A percentile compares a stretch with the other conserved stretches of the same genome.
phyloP scores from a whole-genome alignment of 2,329 filamentous ascomycete species.

The Saccharata proteae region DNA sequence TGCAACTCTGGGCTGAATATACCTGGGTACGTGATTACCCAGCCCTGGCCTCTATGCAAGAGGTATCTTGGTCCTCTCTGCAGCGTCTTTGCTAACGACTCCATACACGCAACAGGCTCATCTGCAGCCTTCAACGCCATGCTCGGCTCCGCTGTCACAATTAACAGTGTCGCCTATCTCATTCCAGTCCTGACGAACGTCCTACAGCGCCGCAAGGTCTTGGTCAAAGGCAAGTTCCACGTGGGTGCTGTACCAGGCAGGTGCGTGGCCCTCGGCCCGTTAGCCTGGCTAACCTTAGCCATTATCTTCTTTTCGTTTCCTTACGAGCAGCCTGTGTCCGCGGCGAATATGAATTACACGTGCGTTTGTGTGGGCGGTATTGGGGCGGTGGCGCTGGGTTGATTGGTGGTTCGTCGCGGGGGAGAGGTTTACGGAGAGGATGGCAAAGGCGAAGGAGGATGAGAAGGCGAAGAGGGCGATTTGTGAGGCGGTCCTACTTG shows the following conservation, averaged over 20 bases:
- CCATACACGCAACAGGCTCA: conserved; percentile 1
- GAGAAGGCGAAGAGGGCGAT: conserved; percentile 2
- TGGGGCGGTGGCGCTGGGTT: conserved; percentile 22
- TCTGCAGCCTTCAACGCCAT: conserved; percentile 11
- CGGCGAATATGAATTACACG: conserved; percentile 38
- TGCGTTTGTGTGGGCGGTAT: conserved; percentile 35
- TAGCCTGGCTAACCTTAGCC: conserved; percentile 19
- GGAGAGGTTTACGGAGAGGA: conserved; percentile 25
- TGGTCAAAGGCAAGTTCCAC: conserved; percentile 6
- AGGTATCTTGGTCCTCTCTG: no score
- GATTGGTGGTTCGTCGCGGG: conserved; percentile 37
- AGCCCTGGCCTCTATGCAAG: no score
- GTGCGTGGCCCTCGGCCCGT: conserved; percentile 1
- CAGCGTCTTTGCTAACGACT: no score
- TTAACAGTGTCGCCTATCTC: conserved; percentile 8
- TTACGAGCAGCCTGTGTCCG: conserved; percentile 26
- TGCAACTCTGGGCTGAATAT: conserved; percentile 10
- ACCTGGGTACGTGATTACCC: conserved; percentile 8
- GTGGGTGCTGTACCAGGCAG: conserved; percentile 4
- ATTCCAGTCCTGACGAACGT: conserved; percentile 6
- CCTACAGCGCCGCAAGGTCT: conserved; percentile 2
- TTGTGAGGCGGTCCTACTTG: conserved; percentile 3
- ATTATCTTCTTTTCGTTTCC: conserved; percentile 36
- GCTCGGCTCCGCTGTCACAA: conserved; percentile 7
- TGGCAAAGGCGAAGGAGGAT: conserved; percentile 17